A percentile compares a stretch with the other conserved stretches of the same genome.
Evolutionary conservation across 805 yeast species (phyloP).

Genomic region (Schizosaccharomyces octosporus): DNA sequence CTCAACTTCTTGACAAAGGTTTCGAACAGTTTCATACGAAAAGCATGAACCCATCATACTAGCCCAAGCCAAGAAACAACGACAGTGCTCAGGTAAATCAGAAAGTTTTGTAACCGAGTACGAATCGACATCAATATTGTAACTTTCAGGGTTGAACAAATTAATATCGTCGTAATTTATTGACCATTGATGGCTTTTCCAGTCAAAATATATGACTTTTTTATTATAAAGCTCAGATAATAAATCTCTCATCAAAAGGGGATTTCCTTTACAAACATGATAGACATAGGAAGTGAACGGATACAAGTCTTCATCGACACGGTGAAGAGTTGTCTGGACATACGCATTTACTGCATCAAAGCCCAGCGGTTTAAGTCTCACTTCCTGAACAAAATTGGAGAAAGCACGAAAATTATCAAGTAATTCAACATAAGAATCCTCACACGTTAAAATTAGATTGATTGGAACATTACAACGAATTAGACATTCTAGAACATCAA

Average conservation of each 20-base stretch:
- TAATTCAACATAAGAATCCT: neutral
- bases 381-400: neutral
- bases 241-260: neutral
- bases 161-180: neutral
- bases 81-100: neutral
- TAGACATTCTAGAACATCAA: constrained; percentile 6
- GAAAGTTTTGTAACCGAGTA: neutral
- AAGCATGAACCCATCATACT: neutral
- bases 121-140: neutral
- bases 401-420: neutral
- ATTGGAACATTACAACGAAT: constrained; percentile 5
- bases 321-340: neutral
- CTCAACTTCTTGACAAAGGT: neutral
- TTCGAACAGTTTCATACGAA: neutral
- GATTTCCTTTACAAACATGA: neutral
- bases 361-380: neutral
- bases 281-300: neutral
- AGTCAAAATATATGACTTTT: neutral
- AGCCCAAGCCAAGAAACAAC: neutral
- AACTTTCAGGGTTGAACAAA: neutral
- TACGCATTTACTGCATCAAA: neutral
- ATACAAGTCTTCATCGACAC: neutral
- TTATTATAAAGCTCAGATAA: neutral
- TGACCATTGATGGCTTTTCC: neutral
- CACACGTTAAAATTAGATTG: constrained; percentile 5